These are phyloP conservation scores for Penicillium sp. DNA, from an alignment of 2,329 filamentous ascomycete species.

Conservation along the genomic window DNA sequence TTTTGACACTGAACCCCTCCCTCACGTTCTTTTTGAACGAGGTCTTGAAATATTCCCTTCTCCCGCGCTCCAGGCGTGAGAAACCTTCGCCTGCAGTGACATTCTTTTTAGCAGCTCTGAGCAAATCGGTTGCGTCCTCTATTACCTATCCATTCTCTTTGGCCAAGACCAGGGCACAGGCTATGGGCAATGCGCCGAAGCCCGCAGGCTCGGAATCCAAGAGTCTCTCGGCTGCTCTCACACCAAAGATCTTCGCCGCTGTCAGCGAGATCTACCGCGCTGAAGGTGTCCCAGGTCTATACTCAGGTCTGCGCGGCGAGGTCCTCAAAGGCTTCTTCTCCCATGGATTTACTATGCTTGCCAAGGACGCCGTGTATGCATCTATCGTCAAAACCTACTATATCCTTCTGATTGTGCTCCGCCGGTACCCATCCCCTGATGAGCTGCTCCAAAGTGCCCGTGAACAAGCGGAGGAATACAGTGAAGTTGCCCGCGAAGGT, in stretches of 20 bases:
- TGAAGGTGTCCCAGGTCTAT: slow-evolving; percentile 69
- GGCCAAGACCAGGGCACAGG: slow-evolving; percentile 76
- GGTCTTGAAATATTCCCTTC: slow-evolving; percentile 60
- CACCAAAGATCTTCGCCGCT: slow-evolving; percentile 60
- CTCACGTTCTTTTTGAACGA: slow-evolving; percentile 84
- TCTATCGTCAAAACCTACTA: slow-evolving; percentile 72
- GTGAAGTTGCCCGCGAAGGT: slow-evolving; percentile 40
- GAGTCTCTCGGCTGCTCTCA: slow-evolving; percentile 14
- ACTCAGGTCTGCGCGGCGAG: slow-evolving; percentile 73
- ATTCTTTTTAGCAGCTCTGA: slow-evolving; percentile 69
- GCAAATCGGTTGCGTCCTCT: slow-evolving; percentile 72
- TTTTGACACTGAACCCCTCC: slow-evolving; percentile 80
- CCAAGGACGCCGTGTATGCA: slow-evolving; percentile 74
- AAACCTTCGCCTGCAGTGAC: slow-evolving; percentile 55
- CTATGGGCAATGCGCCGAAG: slow-evolving; percentile 37
- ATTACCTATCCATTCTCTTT: slow-evolving; percentile 84
- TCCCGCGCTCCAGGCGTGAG: slow-evolving; percentile 53
- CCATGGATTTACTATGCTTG: slow-evolving; percentile 82
- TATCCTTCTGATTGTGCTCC: slow-evolving; percentile 52
- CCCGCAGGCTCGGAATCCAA: slow-evolving; percentile 7
- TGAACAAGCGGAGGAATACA: slow-evolving; percentile 41
- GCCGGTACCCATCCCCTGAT: slow-evolving; percentile 44
- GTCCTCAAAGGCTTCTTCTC: slow-evolving; percentile 80
- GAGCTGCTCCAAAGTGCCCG: slow-evolving; percentile 41
- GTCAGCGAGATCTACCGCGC: slow-evolving; percentile 56